These are phyloP conservation scores for Ustilago sp. DNA, from an alignment of 1,284 basidiomycete species.

Conservation along the genomic window DNA sequence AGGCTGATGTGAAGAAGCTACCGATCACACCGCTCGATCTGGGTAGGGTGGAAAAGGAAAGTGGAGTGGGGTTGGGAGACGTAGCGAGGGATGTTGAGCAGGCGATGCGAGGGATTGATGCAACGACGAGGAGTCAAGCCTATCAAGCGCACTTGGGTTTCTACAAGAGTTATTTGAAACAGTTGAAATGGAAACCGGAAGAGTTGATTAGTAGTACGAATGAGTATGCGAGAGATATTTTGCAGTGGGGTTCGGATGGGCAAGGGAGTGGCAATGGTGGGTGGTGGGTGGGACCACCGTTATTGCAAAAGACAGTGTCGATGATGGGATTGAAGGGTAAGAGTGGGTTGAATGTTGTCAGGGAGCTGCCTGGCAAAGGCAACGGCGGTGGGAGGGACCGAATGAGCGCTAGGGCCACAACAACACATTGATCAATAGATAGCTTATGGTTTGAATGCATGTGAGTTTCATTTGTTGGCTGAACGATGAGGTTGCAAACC, in stretches of 20 bases:
- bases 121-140: slow-evolving; percentile 70
- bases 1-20: slow-evolving; percentile 71
- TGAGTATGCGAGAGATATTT: slow-evolving; percentile 69
- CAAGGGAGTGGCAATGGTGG: slow-evolving; percentile 50
- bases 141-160: slow-evolving; percentile 76
- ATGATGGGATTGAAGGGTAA: slow-evolving; percentile 76
- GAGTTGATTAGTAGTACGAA: slow-evolving; percentile 73
- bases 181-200: slow-evolving; percentile 71
- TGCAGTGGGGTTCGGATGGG: slow-evolving; percentile 41
- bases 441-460: too few species aligned
- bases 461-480: neutral
- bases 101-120: slow-evolving; percentile 42
- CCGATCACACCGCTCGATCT: slow-evolving; percentile 58
- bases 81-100: slow-evolving; percentile 53
- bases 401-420: slow-evolving; percentile 26
- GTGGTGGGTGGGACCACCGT: slow-evolving; percentile 64
- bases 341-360: slow-evolving; percentile 71
- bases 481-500: too few species aligned
- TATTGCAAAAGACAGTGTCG: slow-evolving; percentile 74
- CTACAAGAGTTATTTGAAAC: slow-evolving; percentile 73
- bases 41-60: slow-evolving; percentile 22
- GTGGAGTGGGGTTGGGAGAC: slow-evolving; percentile 9
- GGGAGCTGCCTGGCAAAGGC: slow-evolving; percentile 35
- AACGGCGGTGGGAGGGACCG: slow-evolving; percentile 19
- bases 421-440: too few species aligned